A percentile compares a stretch with the other conserved stretches of the same genome.
Conservation (phyloP, 768 basidiomycete species). For the Austroboletus festivus region DNA sequence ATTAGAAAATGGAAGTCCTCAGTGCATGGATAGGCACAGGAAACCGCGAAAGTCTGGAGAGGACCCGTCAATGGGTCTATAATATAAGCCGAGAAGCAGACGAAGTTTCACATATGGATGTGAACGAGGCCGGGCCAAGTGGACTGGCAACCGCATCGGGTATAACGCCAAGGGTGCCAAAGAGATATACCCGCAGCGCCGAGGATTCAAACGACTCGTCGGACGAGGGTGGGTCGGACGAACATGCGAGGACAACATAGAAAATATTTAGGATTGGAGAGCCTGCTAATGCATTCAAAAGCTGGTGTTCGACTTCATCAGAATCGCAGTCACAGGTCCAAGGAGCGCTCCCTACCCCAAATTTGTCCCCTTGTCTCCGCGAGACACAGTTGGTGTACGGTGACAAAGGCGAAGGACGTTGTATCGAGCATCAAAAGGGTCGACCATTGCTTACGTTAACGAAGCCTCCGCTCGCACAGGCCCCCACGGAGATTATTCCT, state of each 20-base stretch:
- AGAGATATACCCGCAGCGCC: constrained; percentile 26
- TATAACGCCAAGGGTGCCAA: background rate
- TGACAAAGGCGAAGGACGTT: constrained; percentile 6
- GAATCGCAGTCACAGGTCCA: constrained; percentile 2
- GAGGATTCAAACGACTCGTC: constrained; percentile 42
- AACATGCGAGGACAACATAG: constrained; percentile 56
- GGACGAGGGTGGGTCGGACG: constrained; percentile 42
- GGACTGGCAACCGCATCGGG: background rate
- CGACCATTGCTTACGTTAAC: background rate
- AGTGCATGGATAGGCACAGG: constrained; percentile 42
- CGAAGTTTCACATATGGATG: background rate
- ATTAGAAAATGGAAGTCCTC: constrained; percentile 44
- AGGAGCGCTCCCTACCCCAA: constrained; percentile 21
- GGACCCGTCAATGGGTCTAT: constrained; percentile 16
- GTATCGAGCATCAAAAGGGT: constrained; percentile 2
- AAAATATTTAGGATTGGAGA: constrained; percentile 47
- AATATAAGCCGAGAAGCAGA: constrained; percentile 13
- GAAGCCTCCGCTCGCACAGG: background rate
- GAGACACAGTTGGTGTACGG: background rate
- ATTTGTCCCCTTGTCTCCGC: constrained; percentile 19
- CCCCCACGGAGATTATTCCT: constrained; percentile 4
- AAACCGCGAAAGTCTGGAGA: too few relatives aligned
- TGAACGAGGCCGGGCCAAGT: background rate
- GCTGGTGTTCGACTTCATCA: constrained; percentile 19
- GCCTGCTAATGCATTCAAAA: constrained; percentile 10